A percentile compares a stretch with the other conserved stretches of the same genome.
Evolutionary conservation across 331 rosid genomes (phyloP).

Genomic region (Quercus phellos): DNA sequence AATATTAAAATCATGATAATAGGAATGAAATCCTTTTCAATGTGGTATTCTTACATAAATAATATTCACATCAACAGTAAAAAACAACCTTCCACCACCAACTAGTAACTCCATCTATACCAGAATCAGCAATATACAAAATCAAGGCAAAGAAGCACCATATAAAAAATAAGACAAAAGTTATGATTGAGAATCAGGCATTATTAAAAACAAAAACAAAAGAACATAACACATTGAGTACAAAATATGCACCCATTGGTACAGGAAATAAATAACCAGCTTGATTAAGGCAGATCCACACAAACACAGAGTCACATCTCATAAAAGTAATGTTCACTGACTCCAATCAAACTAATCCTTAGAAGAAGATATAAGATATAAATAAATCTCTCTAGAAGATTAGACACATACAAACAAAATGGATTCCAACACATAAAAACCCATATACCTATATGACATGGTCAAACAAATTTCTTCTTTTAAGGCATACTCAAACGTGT

Average conservation of each 20-base stretch:
- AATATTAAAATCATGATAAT: no score
- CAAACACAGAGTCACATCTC: not conserved
- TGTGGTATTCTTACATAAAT: no score
- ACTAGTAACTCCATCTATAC: no score
- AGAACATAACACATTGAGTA: not conserved
- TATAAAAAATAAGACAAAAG: no score
- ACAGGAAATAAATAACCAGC: not conserved
- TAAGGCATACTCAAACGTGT: not conserved
- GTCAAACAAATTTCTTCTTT: not conserved
- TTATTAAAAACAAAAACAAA: no score
- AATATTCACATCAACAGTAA: no score
- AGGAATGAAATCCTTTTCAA: no score
- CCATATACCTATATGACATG: not conserved
- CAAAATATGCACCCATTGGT: not conserved
- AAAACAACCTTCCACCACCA: no score
- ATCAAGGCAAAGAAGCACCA: no score
- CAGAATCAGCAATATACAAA: no score
- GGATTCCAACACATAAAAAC: not conserved
- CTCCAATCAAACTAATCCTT: not conserved
- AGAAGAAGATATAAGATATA: not conserved
- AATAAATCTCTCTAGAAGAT: not conserved
- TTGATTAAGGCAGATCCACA: not conserved
- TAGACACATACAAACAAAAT: not conserved
- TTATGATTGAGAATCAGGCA: no score
- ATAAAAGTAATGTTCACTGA: not conserved